Conservation (phyloP, 179 eudicot genomes). For the Gypsophila paniculata region DNA sequence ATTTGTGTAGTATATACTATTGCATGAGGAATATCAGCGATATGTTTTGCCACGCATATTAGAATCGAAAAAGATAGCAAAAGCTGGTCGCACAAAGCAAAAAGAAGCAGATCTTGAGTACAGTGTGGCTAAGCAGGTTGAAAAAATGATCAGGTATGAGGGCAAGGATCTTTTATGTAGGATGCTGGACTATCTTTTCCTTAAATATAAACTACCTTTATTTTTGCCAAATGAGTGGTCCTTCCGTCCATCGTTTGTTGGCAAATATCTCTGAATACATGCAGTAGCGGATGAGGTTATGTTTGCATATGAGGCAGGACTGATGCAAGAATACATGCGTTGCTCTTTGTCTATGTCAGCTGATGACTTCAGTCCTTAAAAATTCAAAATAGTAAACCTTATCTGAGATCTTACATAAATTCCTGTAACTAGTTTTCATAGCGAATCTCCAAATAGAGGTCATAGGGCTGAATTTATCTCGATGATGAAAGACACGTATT, state of each 20-base stretch:
- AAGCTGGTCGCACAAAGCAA: constrained; percentile 96
- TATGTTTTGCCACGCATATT: constrained; percentile 91
- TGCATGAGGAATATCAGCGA: constrained; percentile 93
- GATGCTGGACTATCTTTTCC: constrained; percentile 2
- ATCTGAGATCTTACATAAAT: background rate
- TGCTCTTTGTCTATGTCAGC: constrained; percentile 1
- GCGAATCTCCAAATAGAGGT: background rate
- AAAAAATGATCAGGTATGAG: constrained; percentile 93
- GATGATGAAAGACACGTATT: background rate
- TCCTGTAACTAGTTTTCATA: background rate
- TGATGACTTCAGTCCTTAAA: background rate
- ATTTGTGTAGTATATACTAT: constrained; percentile 74
- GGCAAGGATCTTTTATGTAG: background rate
- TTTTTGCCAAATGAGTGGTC: background rate
- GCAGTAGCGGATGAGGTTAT: background rate
- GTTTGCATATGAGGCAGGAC: background rate
- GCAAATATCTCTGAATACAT: background rate
- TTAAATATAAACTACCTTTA: background rate
- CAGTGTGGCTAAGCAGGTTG: constrained; percentile 98
- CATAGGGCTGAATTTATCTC: background rate
- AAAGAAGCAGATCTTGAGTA: constrained; percentile 98
- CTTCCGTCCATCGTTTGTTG: background rate
- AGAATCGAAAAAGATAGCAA: constrained; percentile 96
- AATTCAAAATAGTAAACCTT: background rate
- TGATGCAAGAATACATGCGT: background rate